Base-by-base conservation (phyloP, 1,284 basidiomycete species). In the Cryptococcus maquisensis region DNA sequence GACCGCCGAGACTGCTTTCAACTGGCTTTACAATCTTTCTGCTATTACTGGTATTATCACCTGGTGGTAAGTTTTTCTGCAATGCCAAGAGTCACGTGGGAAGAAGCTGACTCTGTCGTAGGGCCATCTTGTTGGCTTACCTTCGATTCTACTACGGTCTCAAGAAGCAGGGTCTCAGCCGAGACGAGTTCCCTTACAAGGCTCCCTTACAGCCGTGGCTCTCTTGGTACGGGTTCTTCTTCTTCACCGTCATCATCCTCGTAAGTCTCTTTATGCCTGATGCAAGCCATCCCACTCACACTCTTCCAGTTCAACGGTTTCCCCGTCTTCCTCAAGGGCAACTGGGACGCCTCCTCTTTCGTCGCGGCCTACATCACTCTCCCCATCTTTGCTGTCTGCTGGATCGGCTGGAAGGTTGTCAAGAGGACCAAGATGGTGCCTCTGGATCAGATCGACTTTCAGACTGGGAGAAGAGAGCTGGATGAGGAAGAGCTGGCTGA, bases 71-170 rank as follows among this genome's bases (percentile, higher is more conserved):
- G 54, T 71, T 3, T 1, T 32, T 24, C 20, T 4, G 28, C 58
- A 4, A 65, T 63, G 18, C 23, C 54, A 67, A 18, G 15, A 24
- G 7, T 26, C 24, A n/a, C n/a, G n/a, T 21, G 21, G 24, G 16
- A 23, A 4, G 23, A 26, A 3, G 12, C 57, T 60, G 46, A 72
- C 56, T 55, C 52, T 26, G 12, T 15, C 65, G 61, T 63, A 80
- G 68, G 64, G 72, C 82, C 49, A 88, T 90, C 73, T 84, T 86
- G 65, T 54, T 86, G 40, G 84, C 86, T 3, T 90, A 87, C 74
- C 69, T 88, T 51, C 83, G 81, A 72, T 91, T 89, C 81, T 83
- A 84, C 74, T 79, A 81, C 60, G 86, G 84, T 23, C 71, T 82
- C 67, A 80, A 79, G 66, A 73, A 63, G 36, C 85, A 87, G 64